These are phyloP conservation scores for Rhodomyrtus psidioides DNA, from an alignment of 441 rosid species.

Conservation along the genomic window DNA sequence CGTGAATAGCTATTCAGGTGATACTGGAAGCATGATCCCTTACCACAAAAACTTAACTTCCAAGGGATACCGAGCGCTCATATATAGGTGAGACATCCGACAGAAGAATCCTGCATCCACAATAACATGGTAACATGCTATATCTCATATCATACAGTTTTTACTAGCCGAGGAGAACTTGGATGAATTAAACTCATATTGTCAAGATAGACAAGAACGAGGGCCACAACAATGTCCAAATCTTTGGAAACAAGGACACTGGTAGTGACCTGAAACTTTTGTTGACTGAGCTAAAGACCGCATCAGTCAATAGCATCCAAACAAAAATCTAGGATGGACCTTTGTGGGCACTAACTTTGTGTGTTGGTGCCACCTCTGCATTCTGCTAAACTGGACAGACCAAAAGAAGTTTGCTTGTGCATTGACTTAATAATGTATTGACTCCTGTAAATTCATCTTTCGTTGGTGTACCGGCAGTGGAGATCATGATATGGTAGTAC, in stretches of 20 bases:
- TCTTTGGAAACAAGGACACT: neutral
- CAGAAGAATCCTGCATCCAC: neutral
- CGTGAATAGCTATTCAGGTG: neutral
- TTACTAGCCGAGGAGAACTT: neutral
- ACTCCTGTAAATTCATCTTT: neutral
- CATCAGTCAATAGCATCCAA: neutral
- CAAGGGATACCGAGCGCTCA: constrained; percentile 9
- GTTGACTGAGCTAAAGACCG: neutral
- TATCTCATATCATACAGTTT: neutral
- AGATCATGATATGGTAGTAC: neutral
- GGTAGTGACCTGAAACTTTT: neutral
- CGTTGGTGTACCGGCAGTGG: neutral
- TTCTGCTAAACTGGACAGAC: neutral
- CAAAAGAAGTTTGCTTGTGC: neutral
- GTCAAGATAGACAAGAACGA: neutral
- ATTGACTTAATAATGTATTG: neutral
- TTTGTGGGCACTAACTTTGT: neutral
- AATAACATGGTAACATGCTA: neutral
- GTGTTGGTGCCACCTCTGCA: neutral
- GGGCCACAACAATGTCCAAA: neutral
- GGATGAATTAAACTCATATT: neutral
- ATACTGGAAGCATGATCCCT: constrained; percentile 1
- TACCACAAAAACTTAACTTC: constrained; percentile 5
- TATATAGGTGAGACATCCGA: neutral
- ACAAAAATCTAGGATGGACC: neutral